phyloP scores from a whole-genome alignment of 495 filamentous ascomycete genomes.

The Xylaria flabelliformis region DNA sequence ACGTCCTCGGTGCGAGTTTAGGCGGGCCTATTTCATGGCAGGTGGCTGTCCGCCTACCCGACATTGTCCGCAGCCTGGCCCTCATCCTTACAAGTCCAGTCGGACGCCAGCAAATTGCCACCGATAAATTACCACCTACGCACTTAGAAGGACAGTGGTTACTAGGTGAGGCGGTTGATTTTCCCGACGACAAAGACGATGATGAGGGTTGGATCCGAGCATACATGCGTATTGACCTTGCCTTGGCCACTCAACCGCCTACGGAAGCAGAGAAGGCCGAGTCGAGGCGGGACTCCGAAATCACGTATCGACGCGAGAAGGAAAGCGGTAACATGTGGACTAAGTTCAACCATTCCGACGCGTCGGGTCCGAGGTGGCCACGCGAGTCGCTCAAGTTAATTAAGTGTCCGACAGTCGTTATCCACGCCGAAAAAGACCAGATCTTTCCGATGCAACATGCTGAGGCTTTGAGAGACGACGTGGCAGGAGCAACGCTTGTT shows the following conservation, averaged over 20 bases:
- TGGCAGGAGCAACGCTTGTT: constrained; percentile 27
- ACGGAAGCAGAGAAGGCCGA: constrained; percentile 27
- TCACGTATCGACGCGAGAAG: constrained; percentile 24
- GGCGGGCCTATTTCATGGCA: constrained; percentile 23
- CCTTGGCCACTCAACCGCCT: constrained; percentile 13
- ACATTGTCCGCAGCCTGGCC: constrained; percentile 11
- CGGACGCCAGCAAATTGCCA: constrained; percentile 13
- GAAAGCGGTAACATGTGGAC: constrained; percentile 25
- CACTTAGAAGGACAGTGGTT: constrained; percentile 13
- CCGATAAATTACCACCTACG: background rate
- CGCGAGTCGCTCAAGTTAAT: constrained; percentile 19
- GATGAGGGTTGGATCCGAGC: constrained; percentile 21
- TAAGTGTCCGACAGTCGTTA: constrained; percentile 5
- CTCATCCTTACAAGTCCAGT: constrained; percentile 24
- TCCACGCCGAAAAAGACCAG: constrained; percentile 29
- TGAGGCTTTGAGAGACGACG: constrained; percentile 27
- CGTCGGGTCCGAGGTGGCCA: constrained; percentile 22
- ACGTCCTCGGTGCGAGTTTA: constrained; percentile 19
- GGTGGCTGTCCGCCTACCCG: constrained; percentile 18
- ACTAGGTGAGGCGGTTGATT: constrained; percentile 1
- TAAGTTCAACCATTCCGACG: constrained; percentile 27
- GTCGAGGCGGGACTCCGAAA: constrained; percentile 12
- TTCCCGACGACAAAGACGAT: constrained; percentile 2
- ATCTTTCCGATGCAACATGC: constrained; percentile 18
- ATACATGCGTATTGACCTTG: constrained; percentile 18